Evolutionary conservation across 441 rosid species (phyloP).

Genomic region (Dalechampia spathulata): DNA sequence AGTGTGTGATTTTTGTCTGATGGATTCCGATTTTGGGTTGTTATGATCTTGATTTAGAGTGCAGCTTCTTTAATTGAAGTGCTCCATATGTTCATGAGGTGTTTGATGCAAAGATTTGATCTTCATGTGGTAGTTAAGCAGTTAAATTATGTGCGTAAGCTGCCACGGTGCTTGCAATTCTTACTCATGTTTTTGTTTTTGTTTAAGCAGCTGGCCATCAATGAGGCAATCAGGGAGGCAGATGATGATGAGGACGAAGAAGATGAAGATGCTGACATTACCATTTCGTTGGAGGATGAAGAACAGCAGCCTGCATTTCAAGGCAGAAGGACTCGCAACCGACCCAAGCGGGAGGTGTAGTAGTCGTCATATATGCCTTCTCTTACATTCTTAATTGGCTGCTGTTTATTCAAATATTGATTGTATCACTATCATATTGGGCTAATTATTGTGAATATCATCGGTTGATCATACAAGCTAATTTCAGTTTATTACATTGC

Average conservation of each 20-base stretch:
- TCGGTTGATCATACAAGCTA: too few species aligned
- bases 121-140: too few species aligned
- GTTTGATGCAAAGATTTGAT: not conserved
- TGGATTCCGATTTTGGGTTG: not conserved
- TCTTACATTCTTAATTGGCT: not conserved
- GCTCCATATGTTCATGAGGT: not conserved
- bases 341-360: slow-evolving; percentile 68
- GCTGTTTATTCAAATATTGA: too few species aligned
- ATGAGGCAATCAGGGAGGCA: slow-evolving; percentile 51
- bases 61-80: not conserved
- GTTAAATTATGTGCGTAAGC: too few species aligned
- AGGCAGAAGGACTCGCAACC: slow-evolving; percentile 42
- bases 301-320: slow-evolving; percentile 39
- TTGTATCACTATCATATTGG: too few species aligned
- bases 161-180: too few species aligned
- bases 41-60: not conserved
- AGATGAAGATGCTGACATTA: slow-evolving; percentile 20
- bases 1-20: not conserved
- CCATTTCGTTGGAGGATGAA: slow-evolving; percentile 35
- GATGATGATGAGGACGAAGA: slow-evolving; percentile 31
- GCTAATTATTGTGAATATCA: too few species aligned
- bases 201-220: slow-evolving; percentile 45
- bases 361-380: not conserved
- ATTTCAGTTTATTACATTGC: too few species aligned
- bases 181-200: not conserved